These are phyloP conservation scores for Rhodotorula toruloides DNA, from an alignment of 768 basidiomycete species.

Conservation along the genomic window DNA sequence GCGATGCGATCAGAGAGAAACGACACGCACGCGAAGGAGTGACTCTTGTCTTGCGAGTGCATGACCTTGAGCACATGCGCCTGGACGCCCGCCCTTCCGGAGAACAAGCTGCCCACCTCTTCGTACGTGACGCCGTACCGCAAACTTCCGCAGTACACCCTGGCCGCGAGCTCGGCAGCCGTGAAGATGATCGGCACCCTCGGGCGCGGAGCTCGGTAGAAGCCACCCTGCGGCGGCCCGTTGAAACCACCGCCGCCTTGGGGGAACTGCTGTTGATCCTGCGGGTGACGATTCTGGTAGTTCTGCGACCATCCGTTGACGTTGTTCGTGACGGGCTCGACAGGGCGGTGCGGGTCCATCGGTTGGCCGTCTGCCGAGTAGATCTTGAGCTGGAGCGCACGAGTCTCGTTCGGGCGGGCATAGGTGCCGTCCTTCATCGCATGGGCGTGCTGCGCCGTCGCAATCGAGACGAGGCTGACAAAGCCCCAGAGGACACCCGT, in stretches of 20 bases:
- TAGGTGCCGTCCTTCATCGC: not conserved
- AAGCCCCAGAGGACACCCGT: conserved; percentile 3
- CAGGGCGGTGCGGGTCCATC: conserved; percentile 4
- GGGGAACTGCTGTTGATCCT: not conserved
- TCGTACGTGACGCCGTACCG: conserved; percentile 15
- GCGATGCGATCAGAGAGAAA: not conserved
- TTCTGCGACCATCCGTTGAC: not conserved
- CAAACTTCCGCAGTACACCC: conserved; percentile 22
- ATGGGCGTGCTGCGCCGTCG: conserved; percentile 10
- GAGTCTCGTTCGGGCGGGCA: not conserved
- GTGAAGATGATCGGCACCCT: conserved; percentile 13
- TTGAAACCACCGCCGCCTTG: not conserved
- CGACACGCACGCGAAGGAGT: conserved; percentile 11
- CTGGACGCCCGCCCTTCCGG: conserved; percentile 17
- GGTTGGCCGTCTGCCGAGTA: conserved; percentile 14
- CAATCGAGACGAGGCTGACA: conserved; percentile 4
- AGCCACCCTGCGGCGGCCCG: not conserved
- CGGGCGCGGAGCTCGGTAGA: conserved; percentile 10
- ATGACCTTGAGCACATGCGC: conserved; percentile 27
- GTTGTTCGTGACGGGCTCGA: not conserved
- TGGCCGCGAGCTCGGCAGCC: conserved; percentile 25
- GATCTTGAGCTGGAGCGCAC: conserved; percentile 15
- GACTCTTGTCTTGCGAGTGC: conserved; percentile 5
- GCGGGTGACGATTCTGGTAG: too few species aligned
- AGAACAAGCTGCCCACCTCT: conserved; percentile 18